These are phyloP conservation scores for Spatholobus suberectus DNA, from an alignment of 306 rosid species.

Conservation along the genomic window DNA sequence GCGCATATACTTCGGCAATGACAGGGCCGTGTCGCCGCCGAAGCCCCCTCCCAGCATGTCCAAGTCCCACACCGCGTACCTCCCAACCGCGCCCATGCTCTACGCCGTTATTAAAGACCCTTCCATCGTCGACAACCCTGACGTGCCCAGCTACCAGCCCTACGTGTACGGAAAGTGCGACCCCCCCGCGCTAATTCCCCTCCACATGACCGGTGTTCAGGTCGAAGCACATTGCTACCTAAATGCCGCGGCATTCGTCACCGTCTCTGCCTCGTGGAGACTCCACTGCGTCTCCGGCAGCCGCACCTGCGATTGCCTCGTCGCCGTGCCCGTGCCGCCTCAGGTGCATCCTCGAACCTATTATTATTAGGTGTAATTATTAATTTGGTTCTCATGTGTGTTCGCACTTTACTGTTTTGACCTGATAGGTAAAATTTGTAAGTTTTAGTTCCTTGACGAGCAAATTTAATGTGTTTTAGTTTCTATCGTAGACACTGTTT, in stretches of 20 bases:
- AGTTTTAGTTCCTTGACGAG: too few species aligned
- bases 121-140: constrained; percentile 83
- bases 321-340: constrained; percentile 75
- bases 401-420: too few species aligned
- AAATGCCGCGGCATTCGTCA: constrained; percentile 55
- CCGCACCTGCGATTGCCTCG: constrained; percentile 56
- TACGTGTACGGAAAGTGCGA: constrained; percentile 85
- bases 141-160: constrained; percentile 91
- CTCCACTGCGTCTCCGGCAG: constrained; percentile 80
- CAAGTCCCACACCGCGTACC: constrained; percentile 36
- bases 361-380: too few species aligned
- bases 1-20: constrained; percentile 72
- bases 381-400: too few species aligned
- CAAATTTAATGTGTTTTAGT: too few species aligned
- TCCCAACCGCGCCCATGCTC: constrained; percentile 74
- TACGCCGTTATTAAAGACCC: constrained; percentile 77
- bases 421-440: too few species aligned
- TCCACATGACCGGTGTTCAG: constrained; percentile 64
- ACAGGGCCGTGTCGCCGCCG: constrained; percentile 60
- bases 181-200: constrained; percentile 82
- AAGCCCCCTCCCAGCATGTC: constrained; percentile 45
- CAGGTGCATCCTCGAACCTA: constrained; percentile 17
- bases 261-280: constrained; percentile 64
- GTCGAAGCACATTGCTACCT: constrained; percentile 56
- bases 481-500: too few species aligned